Evolutionary conservation across 192 early-diverging fungal genomes (phyloP), one percentile per base, ranked within the genome.

Genomic region (Dissophora globulifera): DNA sequence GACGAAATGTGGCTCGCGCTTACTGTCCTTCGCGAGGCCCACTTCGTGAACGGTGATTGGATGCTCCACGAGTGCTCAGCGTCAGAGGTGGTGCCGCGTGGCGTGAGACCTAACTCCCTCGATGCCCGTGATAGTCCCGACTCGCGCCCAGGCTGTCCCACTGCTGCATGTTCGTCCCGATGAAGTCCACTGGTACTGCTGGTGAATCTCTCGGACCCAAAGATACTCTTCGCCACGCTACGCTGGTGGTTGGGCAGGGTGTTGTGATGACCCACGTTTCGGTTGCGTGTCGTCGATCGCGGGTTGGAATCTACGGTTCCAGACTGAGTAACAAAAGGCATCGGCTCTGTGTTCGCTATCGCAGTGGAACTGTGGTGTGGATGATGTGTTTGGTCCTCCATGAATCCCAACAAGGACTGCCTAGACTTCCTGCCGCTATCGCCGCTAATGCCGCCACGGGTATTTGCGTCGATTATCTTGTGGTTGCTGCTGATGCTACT

Each of bases 1-100:
- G 72, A 55, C 0, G 58, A 67, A n/a, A 76, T 76, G 30, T 76
- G 58, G 22, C 72, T 76, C 0, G 58, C 72, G 47, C 72, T 76
- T 13, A 76, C 40, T 0, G 58, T 76, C 26, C 72, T 43, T 42
- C 62, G 41, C 32, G 71, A 75, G 10, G 43, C 29, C 27, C 61
- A 20, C 33, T 46, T 51, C 30, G 50, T 32, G 1, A 53, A 30
- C 2, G n/a, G 29, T 2, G 71, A 75, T 17, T 49, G 54, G 17
- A 64, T 26, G 31, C 26, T 12, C 17, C 31, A n/a, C n/a, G n/a
- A n/a, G n/a, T n/a, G n/a, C n/a, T n/a, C n/a, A n/a, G n/a, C n/a
- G n/a, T n/a, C n/a, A n/a, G n/a, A n/a, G n/a, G n/a, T n/a, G n/a
- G n/a, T n/a, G n/a, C n/a, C n/a, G n/a, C n/a, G n/a, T n/a, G n/a